phyloP scores from a whole-genome alignment of 257 asterid species.

The Ophiorrhiza pumila region DNA sequence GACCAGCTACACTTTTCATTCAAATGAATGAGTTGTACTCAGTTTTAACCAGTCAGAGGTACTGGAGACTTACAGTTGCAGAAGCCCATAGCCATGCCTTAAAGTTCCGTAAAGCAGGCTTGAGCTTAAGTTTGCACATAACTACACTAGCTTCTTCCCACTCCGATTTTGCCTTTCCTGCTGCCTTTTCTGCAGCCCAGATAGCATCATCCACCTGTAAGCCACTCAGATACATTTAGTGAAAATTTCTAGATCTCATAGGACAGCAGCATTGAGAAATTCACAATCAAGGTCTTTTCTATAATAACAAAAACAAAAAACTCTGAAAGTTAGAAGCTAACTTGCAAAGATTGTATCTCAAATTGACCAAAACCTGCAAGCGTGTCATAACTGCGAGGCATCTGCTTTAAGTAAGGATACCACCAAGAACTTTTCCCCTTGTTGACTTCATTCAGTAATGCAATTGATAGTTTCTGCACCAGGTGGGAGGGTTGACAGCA shows the following conservation, averaged over 20 bases:
- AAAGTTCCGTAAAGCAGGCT: slow-evolving; percentile 47
- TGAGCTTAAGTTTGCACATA: slow-evolving; percentile 56
- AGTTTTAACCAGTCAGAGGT: neutral
- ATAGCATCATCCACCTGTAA: slow-evolving; percentile 84
- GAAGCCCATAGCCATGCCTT: slow-evolving; percentile 94
- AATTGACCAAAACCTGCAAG: slow-evolving; percentile 56
- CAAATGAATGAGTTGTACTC: neutral
- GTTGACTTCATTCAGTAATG: slow-evolving; percentile 72
- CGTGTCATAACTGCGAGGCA: slow-evolving; percentile 72
- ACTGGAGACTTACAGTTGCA: slow-evolving; percentile 58
- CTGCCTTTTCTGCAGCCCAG: slow-evolving; percentile 79
- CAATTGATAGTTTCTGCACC: slow-evolving; percentile 61
- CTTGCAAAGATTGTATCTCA: slow-evolving; percentile 86
- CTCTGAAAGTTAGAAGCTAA: slow-evolving; percentile 27
- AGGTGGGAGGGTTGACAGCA: slow-evolving; percentile 13
- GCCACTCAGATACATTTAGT: slow-evolving; percentile 26
- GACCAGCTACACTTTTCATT: too few relatives aligned
- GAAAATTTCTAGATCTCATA: slow-evolving; percentile 21
- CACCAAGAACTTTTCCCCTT: slow-evolving; percentile 73
- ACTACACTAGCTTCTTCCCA: slow-evolving; percentile 60
- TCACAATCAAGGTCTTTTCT: slow-evolving; percentile 4
- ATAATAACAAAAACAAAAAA: neutral
- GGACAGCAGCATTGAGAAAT: neutral
- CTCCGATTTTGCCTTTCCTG: slow-evolving; percentile 48
- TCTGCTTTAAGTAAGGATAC: slow-evolving; percentile 76